Conservation (phyloP, 2,329 filamentous ascomycete genomes). For the Colletotrichum coccodes region DNA sequence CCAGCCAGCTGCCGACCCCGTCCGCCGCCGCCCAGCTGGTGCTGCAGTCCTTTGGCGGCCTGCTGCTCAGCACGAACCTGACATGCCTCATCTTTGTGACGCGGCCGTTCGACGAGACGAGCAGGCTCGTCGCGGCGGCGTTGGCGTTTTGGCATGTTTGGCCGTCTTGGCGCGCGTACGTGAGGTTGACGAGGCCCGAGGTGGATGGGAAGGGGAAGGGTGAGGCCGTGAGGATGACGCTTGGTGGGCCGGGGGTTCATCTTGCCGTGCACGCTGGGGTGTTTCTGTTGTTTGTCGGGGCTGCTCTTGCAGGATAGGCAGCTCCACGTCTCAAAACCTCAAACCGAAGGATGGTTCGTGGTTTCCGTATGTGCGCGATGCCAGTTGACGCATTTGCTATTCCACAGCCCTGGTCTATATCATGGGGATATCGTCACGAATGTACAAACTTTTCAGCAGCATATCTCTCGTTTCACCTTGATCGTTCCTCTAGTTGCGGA, state of each 20-base stretch:
- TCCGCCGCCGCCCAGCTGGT: slow-evolving; percentile 52
- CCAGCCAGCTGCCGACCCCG: slow-evolving; percentile 54
- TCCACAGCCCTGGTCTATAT: neutral
- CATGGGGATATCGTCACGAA: slow-evolving; percentile 27
- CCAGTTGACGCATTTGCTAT: neutral
- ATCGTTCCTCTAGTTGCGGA: slow-evolving; percentile 49
- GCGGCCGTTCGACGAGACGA: slow-evolving; percentile 44
- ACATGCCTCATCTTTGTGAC: slow-evolving; percentile 49
- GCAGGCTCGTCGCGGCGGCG: slow-evolving; percentile 47
- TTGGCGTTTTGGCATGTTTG: slow-evolving; percentile 61
- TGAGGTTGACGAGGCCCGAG: slow-evolving; percentile 41
- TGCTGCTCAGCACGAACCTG: slow-evolving; percentile 57
- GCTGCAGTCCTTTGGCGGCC: slow-evolving; percentile 57
- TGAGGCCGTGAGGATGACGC: slow-evolving; percentile 35
- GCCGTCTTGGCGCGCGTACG: slow-evolving; percentile 55
- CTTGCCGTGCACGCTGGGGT: slow-evolving; percentile 52
- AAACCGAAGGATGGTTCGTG: neutral
- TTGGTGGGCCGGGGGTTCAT: slow-evolving; percentile 60
- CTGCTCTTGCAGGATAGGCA: slow-evolving; percentile 33
- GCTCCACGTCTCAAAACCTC: no score
- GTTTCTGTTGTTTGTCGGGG: slow-evolving; percentile 46
- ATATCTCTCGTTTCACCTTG: no score
- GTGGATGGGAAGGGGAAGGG: slow-evolving; percentile 12
- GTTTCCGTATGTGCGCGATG: neutral
- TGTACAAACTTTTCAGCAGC: slow-evolving; percentile 8